Base-by-base conservation (phyloP, 2,329 filamentous ascomycete genomes). In the Tolypocladium capitatum region DNA sequence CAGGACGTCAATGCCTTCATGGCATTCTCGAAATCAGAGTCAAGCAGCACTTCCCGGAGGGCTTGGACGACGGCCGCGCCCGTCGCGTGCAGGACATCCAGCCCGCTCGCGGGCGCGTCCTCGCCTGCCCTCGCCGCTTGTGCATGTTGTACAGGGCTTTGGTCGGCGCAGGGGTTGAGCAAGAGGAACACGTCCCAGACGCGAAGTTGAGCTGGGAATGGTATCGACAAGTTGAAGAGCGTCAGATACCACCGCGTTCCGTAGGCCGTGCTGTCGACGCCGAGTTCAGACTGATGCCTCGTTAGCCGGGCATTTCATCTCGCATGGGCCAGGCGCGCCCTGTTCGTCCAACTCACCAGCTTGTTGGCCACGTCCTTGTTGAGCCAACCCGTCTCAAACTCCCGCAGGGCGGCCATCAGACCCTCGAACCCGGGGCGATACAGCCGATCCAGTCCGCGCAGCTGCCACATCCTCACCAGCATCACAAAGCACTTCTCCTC, bases 181-280 rank as follows among this genome's bases (percentile, higher is more conserved):
- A 98, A 79, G 78, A 98, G 88, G 67, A 97, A 97, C 1, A 96
- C 86, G 61, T 98, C 92, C 92, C 92, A 98, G 16, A 98, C 85
- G 44, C 92, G 84, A 33, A 98, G 80, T 65, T 97, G 92, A 4
- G 91, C 90, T 0, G 87, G 78, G 58, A 97, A 98, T 0, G 92
- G 92, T 46, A 98, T 86, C 16, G 88, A 94, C 60, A 97, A 84
- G 66, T 97, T 97, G 75, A 98, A 98, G 9, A 98, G 73, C 2
- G 92, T 98, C 46, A 98, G 74, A 62, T 98, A 98, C 92, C 92
- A 98, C 46, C 90, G 77, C 4, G 91, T 97, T 31, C 90, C 92
- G 61, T 96, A 98, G n/a, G 90, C 83, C 2, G 89, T 95, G 18
- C 87, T 81, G 38, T 87, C 81, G 56, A 98, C 92, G 52, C 76